Evolutionary conservation across 805 yeast species (phyloP), one percentile per base, ranked within the genome.

Genomic region (Pichia eremophila): DNA sequence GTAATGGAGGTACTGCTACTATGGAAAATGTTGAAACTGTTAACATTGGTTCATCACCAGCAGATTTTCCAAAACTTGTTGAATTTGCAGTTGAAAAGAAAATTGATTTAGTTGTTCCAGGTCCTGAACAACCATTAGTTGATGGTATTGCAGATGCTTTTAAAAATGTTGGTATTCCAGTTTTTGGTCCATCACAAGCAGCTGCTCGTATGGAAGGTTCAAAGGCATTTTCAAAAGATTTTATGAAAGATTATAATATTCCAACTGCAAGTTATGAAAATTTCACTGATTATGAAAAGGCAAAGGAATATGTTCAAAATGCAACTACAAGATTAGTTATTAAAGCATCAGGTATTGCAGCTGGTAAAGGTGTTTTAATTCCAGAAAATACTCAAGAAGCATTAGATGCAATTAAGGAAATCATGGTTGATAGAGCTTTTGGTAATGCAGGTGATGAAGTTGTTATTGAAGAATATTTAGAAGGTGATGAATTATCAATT

Each of bases 51-150:
- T 74, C 85, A 8, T 65, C 79, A 27, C 77, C 80, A 51, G 68
- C 67, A n/a, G 83, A 89, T 55, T 93, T 93, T 58, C 74, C 73
- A 1, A 67, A 70, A 32, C 74, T 93, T 51, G 86, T 80, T 48
- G 69, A 79, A 49, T 90, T 90, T 66, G 96, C 97, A 7, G 62
- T 72, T 15, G 77, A 77, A 29, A 70, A 90, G 47, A 57, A 75
- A 6, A 75, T 93, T 46, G 75, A 72, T 45, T 71, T 93, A 48
- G 98, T 88, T 6, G 73, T 93, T 40, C 98, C 99, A 36, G 99
- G 99, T 34, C 99, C 99, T n/a, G 99, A 93, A 68, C 96, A 89
- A 69, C 98, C 99, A 36, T 73, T 95, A 52, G 97, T 95, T 32
- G 97, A 93, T 60, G 99, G 99, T 45, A 80, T 93, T 51, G 65